Evolutionary conservation across 2,329 filamentous ascomycete species (phyloP), one percentile per base, ranked within the genome.

Genomic region (Phyllosticta citrichinensis): DNA sequence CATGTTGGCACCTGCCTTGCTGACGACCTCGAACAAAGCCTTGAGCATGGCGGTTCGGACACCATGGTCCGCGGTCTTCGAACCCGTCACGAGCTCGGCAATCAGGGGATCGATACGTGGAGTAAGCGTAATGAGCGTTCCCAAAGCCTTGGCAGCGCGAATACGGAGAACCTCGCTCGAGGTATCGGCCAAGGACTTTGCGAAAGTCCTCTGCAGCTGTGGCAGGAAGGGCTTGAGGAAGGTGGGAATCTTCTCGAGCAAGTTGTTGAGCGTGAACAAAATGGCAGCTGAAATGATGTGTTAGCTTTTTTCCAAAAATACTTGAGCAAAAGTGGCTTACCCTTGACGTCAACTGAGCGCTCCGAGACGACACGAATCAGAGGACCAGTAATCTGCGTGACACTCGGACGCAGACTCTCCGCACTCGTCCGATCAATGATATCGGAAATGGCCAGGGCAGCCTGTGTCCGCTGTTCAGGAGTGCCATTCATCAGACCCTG

Each of bases 401-500:
- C 94, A 69, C 95, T 97, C 8, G 92, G 91, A 75, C 94, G 95
- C 64, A 99, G 80, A 20, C 92, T 87, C 62, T 91, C 87, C 66
- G 91, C 85, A 73, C 87, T 93, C 25, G 94, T 95, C 62, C 94
- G 86, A 76, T 97, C 94, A 65, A 97, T 88, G 66, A 99, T 89
- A 71, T 99, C 95, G 2, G 92, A 96, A 67, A 99, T 95, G 61
- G 90, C 94, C 64, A 97, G 81, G 54, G 95, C 94, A 62, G 94
- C 86, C 72, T 95, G 89, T 25, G 91, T 94, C 72, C 92, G 84
- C 77, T 99, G 94, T 5, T 99, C 94, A 17, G 89, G 80, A 47
- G 88, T 92, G 62, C 94, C 95, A 69, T 99, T 97, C 87, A 99
- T 96, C 66, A 99, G 81, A 75, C 94, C 94, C 72, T 99, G 95